phyloP scores from a whole-genome alignment of 352 stramenopile genomes.

The Phytopythium litorale region DNA sequence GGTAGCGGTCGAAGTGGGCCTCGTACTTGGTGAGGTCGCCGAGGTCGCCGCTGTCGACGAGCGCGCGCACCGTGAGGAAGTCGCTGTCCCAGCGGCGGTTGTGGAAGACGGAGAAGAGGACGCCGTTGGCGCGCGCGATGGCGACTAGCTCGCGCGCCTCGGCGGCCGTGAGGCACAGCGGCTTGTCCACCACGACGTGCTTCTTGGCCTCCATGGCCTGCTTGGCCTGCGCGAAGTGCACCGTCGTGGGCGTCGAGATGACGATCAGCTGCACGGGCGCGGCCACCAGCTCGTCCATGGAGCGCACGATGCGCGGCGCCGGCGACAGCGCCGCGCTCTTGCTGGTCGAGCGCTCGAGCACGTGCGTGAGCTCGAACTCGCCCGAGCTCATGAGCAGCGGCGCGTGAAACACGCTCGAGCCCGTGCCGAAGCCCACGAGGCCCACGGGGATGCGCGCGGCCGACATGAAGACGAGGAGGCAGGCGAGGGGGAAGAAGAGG shows the following conservation, averaged over 20 bases:
- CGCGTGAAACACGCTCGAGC: conserved; percentile 71
- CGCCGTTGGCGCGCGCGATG: conserved; percentile 38
- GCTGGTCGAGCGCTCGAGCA: conserved; percentile 65
- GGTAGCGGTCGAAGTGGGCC: conserved; percentile 66
- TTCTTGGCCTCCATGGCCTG: conserved; percentile 63
- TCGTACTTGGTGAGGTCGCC: conserved; percentile 57
- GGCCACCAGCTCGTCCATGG: conserved; percentile 64
- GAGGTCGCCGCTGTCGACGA: conserved; percentile 44
- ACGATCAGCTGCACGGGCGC: conserved; percentile 59
- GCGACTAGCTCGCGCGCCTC: conserved; percentile 51
- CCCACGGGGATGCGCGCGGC: conserved; percentile 40
- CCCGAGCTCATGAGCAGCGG: conserved; percentile 57
- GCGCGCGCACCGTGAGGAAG: conserved; percentile 53
- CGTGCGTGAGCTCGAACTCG: conserved; percentile 68
- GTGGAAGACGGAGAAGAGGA: conserved; percentile 75
- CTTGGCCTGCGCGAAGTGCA: conserved; percentile 77
- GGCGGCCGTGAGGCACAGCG: conserved; percentile 49
- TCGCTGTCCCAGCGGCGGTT: conserved; percentile 76
- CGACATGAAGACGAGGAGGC: background rate
- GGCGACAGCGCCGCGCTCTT: conserved; percentile 52
- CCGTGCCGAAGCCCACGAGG: conserved; percentile 69
- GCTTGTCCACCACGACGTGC: conserved; percentile 78
- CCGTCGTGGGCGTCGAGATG: conserved; percentile 66
- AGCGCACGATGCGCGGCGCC: conserved; percentile 53
- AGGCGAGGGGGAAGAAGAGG: background rate